Percentiles rank a stretch among this genome's conserved stretches.
Evolutionary conservation across 176 grass and related monocot species (phyloP).

Genomic region (Triticum dicoccoides): DNA sequence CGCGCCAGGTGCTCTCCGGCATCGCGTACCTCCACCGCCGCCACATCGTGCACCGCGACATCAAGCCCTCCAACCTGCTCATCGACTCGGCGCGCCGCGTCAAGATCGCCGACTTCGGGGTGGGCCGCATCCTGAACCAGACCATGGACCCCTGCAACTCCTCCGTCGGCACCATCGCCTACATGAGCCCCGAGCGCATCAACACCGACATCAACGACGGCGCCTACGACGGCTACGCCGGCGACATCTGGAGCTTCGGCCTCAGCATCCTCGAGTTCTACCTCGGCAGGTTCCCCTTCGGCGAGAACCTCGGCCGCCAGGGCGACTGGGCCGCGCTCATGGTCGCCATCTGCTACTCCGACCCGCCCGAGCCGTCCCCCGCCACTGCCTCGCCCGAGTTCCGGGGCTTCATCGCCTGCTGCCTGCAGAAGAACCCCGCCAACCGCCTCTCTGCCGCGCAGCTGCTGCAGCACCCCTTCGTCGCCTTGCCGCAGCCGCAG

Average conservation of each 20-base stretch:
- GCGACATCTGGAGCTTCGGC: slow-evolving; percentile 95
- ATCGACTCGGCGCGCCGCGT: slow-evolving; percentile 61
- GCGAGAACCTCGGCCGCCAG: slow-evolving; percentile 73
- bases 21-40: slow-evolving; percentile 80
- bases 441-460: slow-evolving; percentile 46
- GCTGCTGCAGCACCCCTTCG: slow-evolving; percentile 88
- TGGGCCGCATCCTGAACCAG: slow-evolving; percentile 74
- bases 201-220: slow-evolving; percentile 94
- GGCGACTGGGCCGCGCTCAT: slow-evolving; percentile 91
- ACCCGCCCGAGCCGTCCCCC: slow-evolving; percentile 45
- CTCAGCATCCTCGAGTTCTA: slow-evolving; percentile 99
- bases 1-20: slow-evolving; percentile 70
- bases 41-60: slow-evolving; percentile 97
- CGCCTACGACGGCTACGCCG: slow-evolving; percentile 68
- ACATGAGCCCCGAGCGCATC: slow-evolving; percentile 99
- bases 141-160: slow-evolving; percentile 97
- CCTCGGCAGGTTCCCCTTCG: slow-evolving; percentile 82
- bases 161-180: slow-evolving; percentile 79
- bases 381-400: slow-evolving; percentile 56
- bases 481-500: slow-evolving; percentile 33
- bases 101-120: slow-evolving; percentile 96
- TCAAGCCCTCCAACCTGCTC: slow-evolving; percentile 95
- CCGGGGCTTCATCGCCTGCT: slow-evolving; percentile 65
- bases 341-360: slow-evolving; percentile 74
- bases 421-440: slow-evolving; percentile 79